Conservation (phyloP, 129 eudicot genomes). For the Rutidosis leptorrhynchoides region DNA sequence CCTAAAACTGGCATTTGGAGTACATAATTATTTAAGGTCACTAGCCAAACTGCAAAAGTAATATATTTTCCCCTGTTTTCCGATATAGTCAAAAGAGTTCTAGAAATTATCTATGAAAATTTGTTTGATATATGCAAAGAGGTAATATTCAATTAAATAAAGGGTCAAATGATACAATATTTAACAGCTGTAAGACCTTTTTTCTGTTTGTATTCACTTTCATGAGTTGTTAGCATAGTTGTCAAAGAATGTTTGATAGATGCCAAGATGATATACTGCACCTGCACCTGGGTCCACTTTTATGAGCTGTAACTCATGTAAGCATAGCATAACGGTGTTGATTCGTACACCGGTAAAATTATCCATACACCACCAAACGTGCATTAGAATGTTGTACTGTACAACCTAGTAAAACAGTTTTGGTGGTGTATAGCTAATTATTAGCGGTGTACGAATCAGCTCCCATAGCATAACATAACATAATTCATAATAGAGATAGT, state of each 20-base stretch:
- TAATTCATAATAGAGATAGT: conserved; percentile 1
- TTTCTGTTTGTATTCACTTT: conserved; percentile 34
- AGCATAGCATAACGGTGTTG: not conserved
- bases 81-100: not conserved
- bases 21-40: conserved; percentile 8
- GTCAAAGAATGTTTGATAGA: conserved; percentile 41
- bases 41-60: not conserved
- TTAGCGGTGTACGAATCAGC: no score
- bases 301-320: conserved; percentile 36
- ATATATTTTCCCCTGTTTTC: not conserved
- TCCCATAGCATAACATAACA: conserved; percentile 5
- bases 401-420: no score
- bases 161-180: conserved; percentile 15
- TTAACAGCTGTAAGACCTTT: conserved; percentile 22
- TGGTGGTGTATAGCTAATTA: no score
- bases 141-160: conserved; percentile 13
- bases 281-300: conserved; percentile 29
- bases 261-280: conserved; percentile 32
- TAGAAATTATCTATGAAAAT: conserved; percentile 12
- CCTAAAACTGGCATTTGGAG: conserved; percentile 28
- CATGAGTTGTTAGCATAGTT: conserved; percentile 34
- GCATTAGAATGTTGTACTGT: no score
- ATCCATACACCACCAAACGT: no score
- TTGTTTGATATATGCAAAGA: conserved; percentile 15
- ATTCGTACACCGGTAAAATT: no score